Percentiles rank a stretch among this genome's conserved stretches.
Conservation (phyloP, 345 rosid species). For the Eucalyptus regnans region DNA sequence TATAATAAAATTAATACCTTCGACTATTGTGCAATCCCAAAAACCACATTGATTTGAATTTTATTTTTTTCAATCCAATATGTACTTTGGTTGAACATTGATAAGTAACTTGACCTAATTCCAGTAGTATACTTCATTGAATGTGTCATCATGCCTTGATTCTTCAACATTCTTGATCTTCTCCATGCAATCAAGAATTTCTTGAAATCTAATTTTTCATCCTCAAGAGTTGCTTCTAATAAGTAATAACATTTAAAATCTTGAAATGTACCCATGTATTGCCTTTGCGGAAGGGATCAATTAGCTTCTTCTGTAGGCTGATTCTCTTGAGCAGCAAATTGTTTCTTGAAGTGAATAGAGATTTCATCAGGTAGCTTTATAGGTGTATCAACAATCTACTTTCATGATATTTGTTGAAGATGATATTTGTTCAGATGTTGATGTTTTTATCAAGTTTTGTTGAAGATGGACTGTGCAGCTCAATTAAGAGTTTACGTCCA, state of each 20-base stretch:
- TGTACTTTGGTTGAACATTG: background rate
- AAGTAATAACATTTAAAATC: background rate
- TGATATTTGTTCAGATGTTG: background rate
- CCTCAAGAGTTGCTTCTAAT: background rate
- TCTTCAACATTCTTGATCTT: background rate
- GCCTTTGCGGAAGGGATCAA: background rate
- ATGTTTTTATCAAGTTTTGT: background rate
- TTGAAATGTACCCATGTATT: background rate
- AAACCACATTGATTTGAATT: background rate
- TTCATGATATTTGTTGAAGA: background rate
- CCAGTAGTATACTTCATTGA: background rate
- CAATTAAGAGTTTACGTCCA: background rate
- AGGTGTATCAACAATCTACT: background rate
- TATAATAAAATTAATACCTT: background rate
- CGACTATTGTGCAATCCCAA: background rate
- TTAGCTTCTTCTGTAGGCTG: background rate
- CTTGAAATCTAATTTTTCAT: background rate
- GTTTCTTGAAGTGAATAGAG: background rate
- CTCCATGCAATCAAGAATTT: background rate
- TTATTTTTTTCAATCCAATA: background rate
- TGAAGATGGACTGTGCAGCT: background rate
- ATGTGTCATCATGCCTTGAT: background rate
- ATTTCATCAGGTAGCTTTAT: background rate
- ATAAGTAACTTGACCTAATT: background rate
- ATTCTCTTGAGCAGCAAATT: background rate